Evolutionary conservation across 768 basidiomycete genomes (phyloP).

Genomic region (Boletus insuetus): DNA sequence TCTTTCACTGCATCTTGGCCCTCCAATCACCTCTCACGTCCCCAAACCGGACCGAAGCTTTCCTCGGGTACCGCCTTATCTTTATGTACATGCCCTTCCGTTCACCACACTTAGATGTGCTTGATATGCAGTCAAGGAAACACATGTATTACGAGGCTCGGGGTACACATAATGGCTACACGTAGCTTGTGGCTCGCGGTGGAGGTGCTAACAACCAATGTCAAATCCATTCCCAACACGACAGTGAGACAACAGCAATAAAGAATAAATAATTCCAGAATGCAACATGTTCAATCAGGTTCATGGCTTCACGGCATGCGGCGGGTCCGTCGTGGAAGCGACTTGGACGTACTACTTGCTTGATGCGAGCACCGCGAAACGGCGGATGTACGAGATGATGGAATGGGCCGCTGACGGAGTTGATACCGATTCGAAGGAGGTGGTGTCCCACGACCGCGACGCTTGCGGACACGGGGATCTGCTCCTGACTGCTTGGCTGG

Average conservation of each 20-base stretch:
- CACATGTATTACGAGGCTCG: constrained; percentile 2
- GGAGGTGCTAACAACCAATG: background rate
- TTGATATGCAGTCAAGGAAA: background rate
- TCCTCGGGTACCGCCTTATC: constrained; percentile 1
- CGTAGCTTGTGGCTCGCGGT: background rate
- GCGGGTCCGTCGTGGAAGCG: constrained; percentile 15
- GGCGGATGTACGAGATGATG: constrained; percentile 12
- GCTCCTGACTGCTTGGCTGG: constrained; percentile 5
- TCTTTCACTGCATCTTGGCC: no score
- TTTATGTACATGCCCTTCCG: background rate
- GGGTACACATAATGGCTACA: constrained; percentile 15
- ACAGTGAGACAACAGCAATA: constrained; percentile 33
- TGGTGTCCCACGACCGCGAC: constrained; percentile 7
- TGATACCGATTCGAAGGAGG: constrained; percentile 26
- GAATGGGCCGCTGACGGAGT: constrained; percentile 27
- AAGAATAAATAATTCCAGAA: constrained; percentile 29
- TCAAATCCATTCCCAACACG: constrained; percentile 7
- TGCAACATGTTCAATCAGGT: background rate
- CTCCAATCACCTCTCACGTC: background rate
- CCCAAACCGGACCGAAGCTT: no score
- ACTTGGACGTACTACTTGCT: constrained; percentile 8
- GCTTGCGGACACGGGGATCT: constrained; percentile 6
- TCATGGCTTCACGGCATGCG: constrained; percentile 9
- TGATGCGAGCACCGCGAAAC: constrained; percentile 20
- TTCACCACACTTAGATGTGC: no score